Conservation (phyloP, 495 filamentous ascomycete genomes). For the Baudoinia panamericana region DNA sequence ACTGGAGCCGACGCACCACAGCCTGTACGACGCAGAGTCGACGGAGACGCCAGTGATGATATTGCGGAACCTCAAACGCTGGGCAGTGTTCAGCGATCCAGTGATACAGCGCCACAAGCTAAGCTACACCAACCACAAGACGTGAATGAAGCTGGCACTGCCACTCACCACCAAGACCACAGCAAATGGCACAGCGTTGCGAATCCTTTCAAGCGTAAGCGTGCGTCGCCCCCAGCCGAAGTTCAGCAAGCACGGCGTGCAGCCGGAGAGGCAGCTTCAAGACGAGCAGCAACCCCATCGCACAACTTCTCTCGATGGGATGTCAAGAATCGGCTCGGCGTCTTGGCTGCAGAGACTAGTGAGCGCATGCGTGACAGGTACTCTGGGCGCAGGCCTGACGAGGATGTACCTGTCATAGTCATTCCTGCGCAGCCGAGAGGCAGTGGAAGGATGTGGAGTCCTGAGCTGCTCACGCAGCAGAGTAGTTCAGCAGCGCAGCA, state of each 20-base stretch:
- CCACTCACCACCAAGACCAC: not conserved
- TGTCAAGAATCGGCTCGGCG: slow-evolving; percentile 26
- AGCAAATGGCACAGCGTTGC: slow-evolving; percentile 36
- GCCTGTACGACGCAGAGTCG: slow-evolving; percentile 8
- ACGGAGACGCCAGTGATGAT: slow-evolving; percentile 7
- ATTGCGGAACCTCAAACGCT: not conserved
- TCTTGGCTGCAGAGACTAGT: slow-evolving; percentile 29
- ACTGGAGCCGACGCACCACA: slow-evolving; percentile 37
- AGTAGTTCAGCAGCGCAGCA: not conserved
- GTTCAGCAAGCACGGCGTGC: slow-evolving; percentile 33
- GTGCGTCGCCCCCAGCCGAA: slow-evolving; percentile 41
- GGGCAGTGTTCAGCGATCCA: not conserved
- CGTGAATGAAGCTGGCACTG: slow-evolving; percentile 8
- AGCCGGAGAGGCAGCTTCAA: not conserved
- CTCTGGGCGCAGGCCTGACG: slow-evolving; percentile 21
- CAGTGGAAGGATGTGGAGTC: slow-evolving; percentile 28
- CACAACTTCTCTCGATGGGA: slow-evolving; percentile 27
- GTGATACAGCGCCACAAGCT: slow-evolving; percentile 3
- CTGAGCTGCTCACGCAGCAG: slow-evolving; percentile 6
- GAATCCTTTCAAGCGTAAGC: slow-evolving; percentile 42
- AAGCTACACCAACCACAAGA: slow-evolving; percentile 8
- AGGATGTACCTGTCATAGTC: slow-evolving; percentile 46
- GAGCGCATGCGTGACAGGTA: slow-evolving; percentile 25
- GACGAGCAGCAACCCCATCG: slow-evolving; percentile 14
- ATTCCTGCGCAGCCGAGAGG: slow-evolving; percentile 53